phyloP scores from a whole-genome alignment of 2,329 filamentous ascomycete species.

The Aspergillus brasiliensis region DNA sequence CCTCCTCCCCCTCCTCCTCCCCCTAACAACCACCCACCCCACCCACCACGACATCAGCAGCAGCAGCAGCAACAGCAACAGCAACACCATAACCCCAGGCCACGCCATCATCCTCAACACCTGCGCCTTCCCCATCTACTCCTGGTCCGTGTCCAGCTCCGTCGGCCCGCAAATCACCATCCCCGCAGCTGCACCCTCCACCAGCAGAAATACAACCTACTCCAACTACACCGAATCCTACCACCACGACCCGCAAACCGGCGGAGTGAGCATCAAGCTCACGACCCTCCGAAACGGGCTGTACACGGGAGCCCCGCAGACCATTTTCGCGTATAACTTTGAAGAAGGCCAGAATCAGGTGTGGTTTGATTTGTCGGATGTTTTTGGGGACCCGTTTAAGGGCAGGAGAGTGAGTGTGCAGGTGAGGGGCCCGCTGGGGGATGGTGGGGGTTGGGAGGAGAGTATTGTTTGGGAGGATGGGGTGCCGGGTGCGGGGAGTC shows the following conservation, averaged over 20 bases:
- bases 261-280: slow-evolving; percentile 48
- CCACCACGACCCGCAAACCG: slow-evolving; percentile 34
- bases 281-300: slow-evolving; percentile 38
- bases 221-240: slow-evolving; percentile 39
- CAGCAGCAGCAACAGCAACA: neutral
- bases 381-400: slow-evolving; percentile 47
- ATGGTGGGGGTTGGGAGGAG: slow-evolving; percentile 13
- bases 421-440: neutral
- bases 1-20: slow-evolving; percentile 5
- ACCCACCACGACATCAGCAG: neutral
- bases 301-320: slow-evolving; percentile 37
- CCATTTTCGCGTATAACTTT: slow-evolving; percentile 47
- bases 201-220: neutral
- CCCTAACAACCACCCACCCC: neutral
- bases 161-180: slow-evolving; percentile 29
- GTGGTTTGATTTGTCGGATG: slow-evolving; percentile 49
- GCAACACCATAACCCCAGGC: slow-evolving; percentile 25
- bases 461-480: slow-evolving; percentile 36
- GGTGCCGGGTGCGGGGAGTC: slow-evolving; percentile 34
- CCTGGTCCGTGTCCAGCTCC: slow-evolving; percentile 41
- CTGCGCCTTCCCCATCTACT: slow-evolving; percentile 36
- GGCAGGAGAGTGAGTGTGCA: slow-evolving; percentile 28
- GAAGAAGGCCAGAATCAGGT: slow-evolving; percentile 24
- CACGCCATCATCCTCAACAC: slow-evolving; percentile 39
- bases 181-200: neutral